Conservation (phyloP, 176 grass and related monocot species). For the Neostapfia colusana region DNA sequence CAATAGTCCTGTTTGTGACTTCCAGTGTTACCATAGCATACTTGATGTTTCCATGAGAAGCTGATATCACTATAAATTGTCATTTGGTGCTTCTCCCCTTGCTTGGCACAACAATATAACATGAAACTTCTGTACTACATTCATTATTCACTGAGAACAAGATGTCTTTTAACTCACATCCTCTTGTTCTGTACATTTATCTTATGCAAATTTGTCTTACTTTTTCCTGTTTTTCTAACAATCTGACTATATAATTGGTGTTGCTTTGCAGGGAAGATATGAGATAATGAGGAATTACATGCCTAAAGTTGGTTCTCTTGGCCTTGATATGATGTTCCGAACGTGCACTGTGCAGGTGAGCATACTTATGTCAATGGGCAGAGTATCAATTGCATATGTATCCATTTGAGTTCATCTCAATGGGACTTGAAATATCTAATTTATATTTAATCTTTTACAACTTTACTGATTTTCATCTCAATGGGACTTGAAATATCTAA, state of each 20-base stretch:
- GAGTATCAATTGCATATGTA: background rate
- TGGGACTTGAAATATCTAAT: background rate
- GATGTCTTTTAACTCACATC: background rate
- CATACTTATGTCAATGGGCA: background rate
- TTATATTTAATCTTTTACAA: slow-evolving; percentile 6
- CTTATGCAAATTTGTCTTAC: background rate
- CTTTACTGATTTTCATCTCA: slow-evolving; percentile 17
- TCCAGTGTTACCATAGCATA: background rate
- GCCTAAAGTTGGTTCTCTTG: slow-evolving; percentile 98
- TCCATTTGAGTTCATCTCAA: slow-evolving; percentile 5
- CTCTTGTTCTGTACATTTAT: background rate
- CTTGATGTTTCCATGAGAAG: background rate
- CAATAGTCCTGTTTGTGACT: background rate
- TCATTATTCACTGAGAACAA: background rate
- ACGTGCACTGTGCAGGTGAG: slow-evolving; percentile 94
- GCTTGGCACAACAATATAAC: background rate
- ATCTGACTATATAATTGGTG: slow-evolving; percentile 17
- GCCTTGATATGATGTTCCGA: slow-evolving; percentile 98
- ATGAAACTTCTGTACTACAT: background rate
- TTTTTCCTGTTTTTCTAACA: slow-evolving; percentile 10
- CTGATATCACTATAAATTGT: slow-evolving; percentile 21
- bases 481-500: background rate
- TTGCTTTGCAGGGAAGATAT: slow-evolving; percentile 69
- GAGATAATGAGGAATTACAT: slow-evolving; percentile 98
- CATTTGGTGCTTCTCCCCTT: background rate